A percentile compares a stretch with the other conserved stretches of the same genome.
Evolutionary conservation across 1,139 yeast species (phyloP).

Genomic region (Torulaspora globosa): DNA sequence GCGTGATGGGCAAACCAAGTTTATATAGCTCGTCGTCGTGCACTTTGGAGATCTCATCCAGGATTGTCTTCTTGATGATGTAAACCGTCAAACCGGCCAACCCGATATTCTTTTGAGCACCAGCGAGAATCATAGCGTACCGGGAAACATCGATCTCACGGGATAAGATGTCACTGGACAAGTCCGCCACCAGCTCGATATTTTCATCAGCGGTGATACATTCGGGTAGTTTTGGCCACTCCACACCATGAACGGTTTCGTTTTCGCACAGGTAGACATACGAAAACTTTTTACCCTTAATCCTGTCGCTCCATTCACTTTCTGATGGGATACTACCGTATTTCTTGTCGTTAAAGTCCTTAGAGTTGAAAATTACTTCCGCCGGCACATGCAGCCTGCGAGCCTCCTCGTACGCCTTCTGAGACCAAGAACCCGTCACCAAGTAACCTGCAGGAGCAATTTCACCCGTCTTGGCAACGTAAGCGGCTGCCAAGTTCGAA

Average conservation of each 20-base stretch:
- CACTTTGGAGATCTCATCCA: slow-evolving; percentile 52
- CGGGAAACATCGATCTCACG: slow-evolving; percentile 74
- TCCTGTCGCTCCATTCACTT: slow-evolving; percentile 53
- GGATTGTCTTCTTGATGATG: slow-evolving; percentile 74
- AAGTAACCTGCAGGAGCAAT: slow-evolving; percentile 82
- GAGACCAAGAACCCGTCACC: slow-evolving; percentile 91
- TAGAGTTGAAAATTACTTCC: slow-evolving; percentile 65
- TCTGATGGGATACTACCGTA: slow-evolving; percentile 67
- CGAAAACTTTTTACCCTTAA: slow-evolving; percentile 53
- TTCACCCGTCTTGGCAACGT: slow-evolving; percentile 60
- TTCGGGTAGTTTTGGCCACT: slow-evolving; percentile 56
- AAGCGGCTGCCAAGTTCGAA: slow-evolving; percentile 73
- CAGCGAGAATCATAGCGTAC: slow-evolving; percentile 88
- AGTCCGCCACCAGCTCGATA: slow-evolving; percentile 84
- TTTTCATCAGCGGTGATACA: slow-evolving; percentile 55
- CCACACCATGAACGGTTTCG: slow-evolving; percentile 94
- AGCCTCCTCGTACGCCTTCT: slow-evolving; percentile 84
- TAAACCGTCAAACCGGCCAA: slow-evolving; percentile 91
- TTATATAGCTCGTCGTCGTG: slow-evolving; percentile 56
- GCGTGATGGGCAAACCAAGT: slow-evolving; percentile 67
- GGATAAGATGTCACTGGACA: slow-evolving; percentile 89
- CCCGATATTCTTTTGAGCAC: slow-evolving; percentile 97
- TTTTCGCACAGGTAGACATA: slow-evolving; percentile 90
- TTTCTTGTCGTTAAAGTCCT: slow-evolving; percentile 47
- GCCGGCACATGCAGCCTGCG: slow-evolving; percentile 73